Conservation (phyloP, 208 protist species). For the Phytomonas sp. region DNA sequence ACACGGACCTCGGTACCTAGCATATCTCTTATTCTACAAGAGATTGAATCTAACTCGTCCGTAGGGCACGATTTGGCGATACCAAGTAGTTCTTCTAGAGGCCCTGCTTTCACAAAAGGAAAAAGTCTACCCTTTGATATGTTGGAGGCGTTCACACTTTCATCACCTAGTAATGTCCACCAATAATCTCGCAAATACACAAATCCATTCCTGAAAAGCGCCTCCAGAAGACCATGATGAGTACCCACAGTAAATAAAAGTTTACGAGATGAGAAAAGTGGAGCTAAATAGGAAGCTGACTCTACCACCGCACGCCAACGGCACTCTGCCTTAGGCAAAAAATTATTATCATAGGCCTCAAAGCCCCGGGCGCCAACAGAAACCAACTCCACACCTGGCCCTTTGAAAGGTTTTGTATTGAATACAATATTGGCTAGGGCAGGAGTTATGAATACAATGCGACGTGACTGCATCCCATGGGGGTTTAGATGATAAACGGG, state of each 20-base stretch:
- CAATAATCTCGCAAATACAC: constrained; percentile 66
- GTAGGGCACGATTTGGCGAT: neutral
- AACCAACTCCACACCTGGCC: constrained; percentile 85
- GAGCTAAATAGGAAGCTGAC: constrained; percentile 62
- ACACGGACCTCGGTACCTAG: constrained; percentile 36
- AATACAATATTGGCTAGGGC: constrained; percentile 63
- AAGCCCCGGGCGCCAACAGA: constrained; percentile 74
- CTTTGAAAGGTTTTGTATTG: constrained; percentile 74
- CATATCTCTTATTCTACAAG: constrained; percentile 15
- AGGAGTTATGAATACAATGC: constrained; percentile 77
- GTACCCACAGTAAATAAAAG: constrained; percentile 30
- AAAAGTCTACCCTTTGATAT: constrained; percentile 5
- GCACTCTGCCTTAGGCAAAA: constrained; percentile 52
- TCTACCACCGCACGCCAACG: constrained; percentile 83
- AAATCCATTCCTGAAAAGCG: constrained; percentile 65
- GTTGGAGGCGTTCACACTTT: constrained; percentile 18
- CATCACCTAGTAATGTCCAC: constrained; percentile 36
- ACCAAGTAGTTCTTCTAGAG: neutral
- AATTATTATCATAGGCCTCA: constrained; percentile 77
- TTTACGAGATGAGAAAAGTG: constrained; percentile 41
- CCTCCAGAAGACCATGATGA: constrained; percentile 37
- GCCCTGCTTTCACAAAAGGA: constrained; percentile 27
- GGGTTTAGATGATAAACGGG: constrained; percentile 85
- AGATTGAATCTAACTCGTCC: neutral
- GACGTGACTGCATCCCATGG: constrained; percentile 50